Evolutionary conservation across 345 rosid species (phyloP), one percentile per base, ranked within the genome.

Genomic region (Orychophragmus violaceus): DNA sequence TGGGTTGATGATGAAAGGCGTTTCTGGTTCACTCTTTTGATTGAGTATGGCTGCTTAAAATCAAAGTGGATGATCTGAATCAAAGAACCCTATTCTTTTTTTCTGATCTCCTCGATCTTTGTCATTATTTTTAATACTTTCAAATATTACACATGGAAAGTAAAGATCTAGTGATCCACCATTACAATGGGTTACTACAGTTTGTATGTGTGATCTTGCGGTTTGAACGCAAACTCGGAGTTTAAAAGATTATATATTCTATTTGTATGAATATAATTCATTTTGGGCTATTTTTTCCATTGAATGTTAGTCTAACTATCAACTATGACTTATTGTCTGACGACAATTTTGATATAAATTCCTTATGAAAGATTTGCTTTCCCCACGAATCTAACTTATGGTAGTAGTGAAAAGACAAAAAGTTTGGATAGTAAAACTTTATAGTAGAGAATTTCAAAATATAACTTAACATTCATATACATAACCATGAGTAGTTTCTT

Each of bases 1-100:
- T 69, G 59, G 52, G 51, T 46, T 59, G 64, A 58, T 32, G 66
- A 57, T 69, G 39, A 69, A 67, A 57, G 18, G 27, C 29, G 21
- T 58, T 18, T 68, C 57, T 68, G 57, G 37, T 14, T 68, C 72
- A 48, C 13, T 68, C 65, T 68, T 58, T 57, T 22, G n/a, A 17
- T 46, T 46, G 65, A 68, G 39, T 49, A 48, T 68, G 59, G 72
- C n/a, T 35, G 37, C 28, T 17, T 33, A 35, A n/a, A 32, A 23
- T 49, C 36, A 35, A 24, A 35, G 59, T 68, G 66, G 59, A 59
- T 18, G 23, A 35, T 59, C 58, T 68, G 21, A 32, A 58, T 50
- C 50, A 35, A 24, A 24, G 39, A 59, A 59, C 59, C 74, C 2
- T 59, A 59, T 69, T 69, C 73, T 59, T 33, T 9, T n/a, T 24